phyloP scores from a whole-genome alignment of 2,329 filamentous ascomycete genomes.

The Amauroascus verrucosus region DNA sequence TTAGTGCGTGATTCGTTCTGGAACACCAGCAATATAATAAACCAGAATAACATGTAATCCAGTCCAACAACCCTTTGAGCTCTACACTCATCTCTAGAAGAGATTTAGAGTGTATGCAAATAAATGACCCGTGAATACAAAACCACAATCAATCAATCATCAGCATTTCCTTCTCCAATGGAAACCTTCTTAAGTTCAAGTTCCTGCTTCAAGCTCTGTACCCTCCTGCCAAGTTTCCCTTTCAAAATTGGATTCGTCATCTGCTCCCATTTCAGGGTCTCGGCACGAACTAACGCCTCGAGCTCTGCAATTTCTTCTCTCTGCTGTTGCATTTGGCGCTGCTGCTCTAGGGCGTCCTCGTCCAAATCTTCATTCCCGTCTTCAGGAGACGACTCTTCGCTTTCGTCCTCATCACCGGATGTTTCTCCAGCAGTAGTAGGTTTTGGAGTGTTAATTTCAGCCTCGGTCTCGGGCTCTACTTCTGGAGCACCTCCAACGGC shows the following conservation, averaged over 20 bases:
- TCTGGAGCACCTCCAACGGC: constrained; percentile 15
- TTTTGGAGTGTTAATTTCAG: constrained; percentile 26
- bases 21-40: no score
- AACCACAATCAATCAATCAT: constrained; percentile 1
- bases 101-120: neutral
- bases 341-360: constrained; percentile 36
- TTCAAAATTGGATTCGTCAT: constrained; percentile 34
- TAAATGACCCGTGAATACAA: neutral
- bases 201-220: constrained; percentile 36
- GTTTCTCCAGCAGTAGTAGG: constrained; percentile 29
- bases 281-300: constrained; percentile 31
- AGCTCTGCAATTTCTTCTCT: constrained; percentile 38
- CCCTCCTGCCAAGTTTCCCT: constrained; percentile 36
- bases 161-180: constrained; percentile 28
- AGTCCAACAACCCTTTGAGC: neutral
- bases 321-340: constrained; percentile 35
- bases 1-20: no score
- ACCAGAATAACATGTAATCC: neutral
- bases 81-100: no score
- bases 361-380: constrained; percentile 30
- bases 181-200: constrained; percentile 37
- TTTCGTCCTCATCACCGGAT: constrained; percentile 35
- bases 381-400: constrained; percentile 28
- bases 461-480: constrained; percentile 10
- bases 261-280: constrained; percentile 33